phyloP scores from a whole-genome alignment of 352 stramenopile genomes.

The Albugo candida region DNA sequence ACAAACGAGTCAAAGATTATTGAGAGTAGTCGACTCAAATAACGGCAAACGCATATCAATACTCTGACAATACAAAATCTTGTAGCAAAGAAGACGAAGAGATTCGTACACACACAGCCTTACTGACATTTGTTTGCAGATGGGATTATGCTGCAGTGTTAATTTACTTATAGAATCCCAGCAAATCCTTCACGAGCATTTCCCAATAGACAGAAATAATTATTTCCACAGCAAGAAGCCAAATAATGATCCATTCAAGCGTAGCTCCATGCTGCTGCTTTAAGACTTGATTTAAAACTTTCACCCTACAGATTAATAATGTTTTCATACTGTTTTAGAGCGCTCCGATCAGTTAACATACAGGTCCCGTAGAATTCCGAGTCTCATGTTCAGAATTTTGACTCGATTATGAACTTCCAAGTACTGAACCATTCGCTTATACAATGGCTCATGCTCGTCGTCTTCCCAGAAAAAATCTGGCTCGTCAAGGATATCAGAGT shows the following conservation, averaged over 20 bases:
- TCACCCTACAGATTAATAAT: slow-evolving; percentile 22
- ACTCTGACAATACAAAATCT: too few relatives aligned
- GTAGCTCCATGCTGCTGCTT: slow-evolving; percentile 70
- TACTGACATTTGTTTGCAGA: slow-evolving; percentile 73
- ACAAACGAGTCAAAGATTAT: too few relatives aligned
- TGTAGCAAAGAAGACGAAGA: slow-evolving; percentile 47
- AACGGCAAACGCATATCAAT: background rate
- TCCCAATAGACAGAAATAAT: slow-evolving; percentile 69
- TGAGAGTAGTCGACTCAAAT: too few relatives aligned
- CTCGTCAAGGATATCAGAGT: slow-evolving; percentile 87
- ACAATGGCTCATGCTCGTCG: slow-evolving; percentile 81
- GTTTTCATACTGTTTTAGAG: background rate
- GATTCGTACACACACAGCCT: slow-evolving; percentile 69
- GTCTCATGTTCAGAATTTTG: slow-evolving; percentile 84
- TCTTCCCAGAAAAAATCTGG: too few relatives aligned
- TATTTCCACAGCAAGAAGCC: slow-evolving; percentile 79
- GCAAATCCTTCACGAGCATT: slow-evolving; percentile 51
- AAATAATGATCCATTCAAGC: slow-evolving; percentile 90
- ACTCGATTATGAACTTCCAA: slow-evolving; percentile 82
- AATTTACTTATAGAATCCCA: slow-evolving; percentile 42
- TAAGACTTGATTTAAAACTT: slow-evolving; percentile 82
- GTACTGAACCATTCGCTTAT: slow-evolving; percentile 81
- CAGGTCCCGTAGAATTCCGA: slow-evolving; percentile 85
- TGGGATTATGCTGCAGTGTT: too few relatives aligned
- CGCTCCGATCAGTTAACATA: slow-evolving; percentile 10